Percentiles rank a stretch among this genome's conserved stretches.
Evolutionary conservation across 768 basidiomycete species (phyloP).

Genomic region (Myochromella boudieri): DNA sequence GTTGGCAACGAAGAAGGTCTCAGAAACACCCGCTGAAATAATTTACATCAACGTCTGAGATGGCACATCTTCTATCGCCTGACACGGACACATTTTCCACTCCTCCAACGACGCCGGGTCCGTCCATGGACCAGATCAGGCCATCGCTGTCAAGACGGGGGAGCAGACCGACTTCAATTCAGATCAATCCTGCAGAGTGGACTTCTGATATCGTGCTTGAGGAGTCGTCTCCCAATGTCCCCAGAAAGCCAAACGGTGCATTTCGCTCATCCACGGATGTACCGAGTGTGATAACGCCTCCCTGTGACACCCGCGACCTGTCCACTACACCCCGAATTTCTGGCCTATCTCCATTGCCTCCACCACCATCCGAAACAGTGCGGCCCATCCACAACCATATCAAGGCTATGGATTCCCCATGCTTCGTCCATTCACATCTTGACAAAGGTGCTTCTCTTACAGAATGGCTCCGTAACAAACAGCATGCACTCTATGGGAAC

Average conservation of each 20-base stretch:
- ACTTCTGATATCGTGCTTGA: conserved; percentile 44
- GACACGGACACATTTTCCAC: conserved; percentile 42
- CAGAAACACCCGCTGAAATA: conserved; percentile 2
- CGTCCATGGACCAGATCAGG: conserved; percentile 20
- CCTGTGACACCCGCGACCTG: conserved; percentile 23
- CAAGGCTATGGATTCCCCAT: conserved; percentile 65
- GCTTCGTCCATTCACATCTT: conserved; percentile 91
- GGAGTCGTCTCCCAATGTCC: conserved; percentile 30
- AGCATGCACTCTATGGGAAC: conserved; percentile 31
- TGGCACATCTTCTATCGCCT: conserved; percentile 27
- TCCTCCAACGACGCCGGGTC: conserved; percentile 38
- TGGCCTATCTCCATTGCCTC: conserved; percentile 13
- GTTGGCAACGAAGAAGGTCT: conserved; percentile 1
- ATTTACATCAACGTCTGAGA: conserved; percentile 2
- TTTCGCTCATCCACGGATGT: conserved; percentile 18
- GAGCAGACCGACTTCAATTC: conserved; percentile 46
- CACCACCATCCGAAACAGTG: conserved; percentile 15
- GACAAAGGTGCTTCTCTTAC: conserved; percentile 78
- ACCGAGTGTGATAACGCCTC: too few relatives aligned
- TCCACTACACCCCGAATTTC: conserved; percentile 20
- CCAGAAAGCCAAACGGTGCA: conserved; percentile 22
- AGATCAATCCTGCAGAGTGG: conserved; percentile 40
- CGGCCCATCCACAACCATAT: conserved; percentile 14
- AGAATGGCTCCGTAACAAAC: conserved; percentile 64
- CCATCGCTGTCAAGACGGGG: conserved; percentile 42